A percentile compares a stretch with the other conserved stretches of the same genome.
Evolutionary conservation across 192 early-diverging fungal genomes (phyloP).

Genomic region (Cetraspora pellucida): DNA sequence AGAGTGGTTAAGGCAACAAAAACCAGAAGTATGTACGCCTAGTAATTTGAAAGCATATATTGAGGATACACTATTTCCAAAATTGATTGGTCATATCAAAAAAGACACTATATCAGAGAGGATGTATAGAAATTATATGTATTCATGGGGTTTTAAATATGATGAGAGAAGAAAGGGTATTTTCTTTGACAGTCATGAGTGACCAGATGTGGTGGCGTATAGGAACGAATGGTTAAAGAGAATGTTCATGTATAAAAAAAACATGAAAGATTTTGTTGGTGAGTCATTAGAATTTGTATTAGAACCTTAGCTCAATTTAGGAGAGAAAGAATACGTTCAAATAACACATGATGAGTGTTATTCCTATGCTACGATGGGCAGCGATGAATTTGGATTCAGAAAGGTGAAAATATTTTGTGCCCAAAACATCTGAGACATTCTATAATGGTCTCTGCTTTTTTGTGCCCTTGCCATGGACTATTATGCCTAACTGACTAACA

Average conservation of each 20-base stretch:
- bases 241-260: conserved; percentile 32
- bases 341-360: conserved; percentile 34
- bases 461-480: conserved; percentile 30
- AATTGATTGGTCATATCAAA: conserved; percentile 1
- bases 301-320: conserved; percentile 19
- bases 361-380: conserved; percentile 35
- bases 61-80: background rate
- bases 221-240: conserved; percentile 23
- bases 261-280: conserved; percentile 32
- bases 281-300: conserved; percentile 9
- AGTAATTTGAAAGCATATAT: conserved; percentile 12
- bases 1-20: conserved; percentile 1
- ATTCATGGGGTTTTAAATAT: conserved; percentile 17
- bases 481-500: conserved; percentile 24
- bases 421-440: conserved; percentile 28
- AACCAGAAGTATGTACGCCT: background rate
- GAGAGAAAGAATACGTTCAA: conserved; percentile 1
- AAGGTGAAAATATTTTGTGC: conserved; percentile 18
- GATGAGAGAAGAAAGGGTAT: conserved; percentile 33
- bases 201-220: conserved; percentile 33
- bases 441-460: conserved; percentile 38
- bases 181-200: conserved; percentile 32
- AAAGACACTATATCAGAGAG: background rate
- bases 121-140: background rate
- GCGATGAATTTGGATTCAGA: conserved; percentile 14